A percentile compares a stretch with the other conserved stretches of the same genome.
These are phyloP conservation scores for Xerocomellus intermedius DNA, from an alignment of 768 basidiomycete species.

Conservation along the genomic window DNA sequence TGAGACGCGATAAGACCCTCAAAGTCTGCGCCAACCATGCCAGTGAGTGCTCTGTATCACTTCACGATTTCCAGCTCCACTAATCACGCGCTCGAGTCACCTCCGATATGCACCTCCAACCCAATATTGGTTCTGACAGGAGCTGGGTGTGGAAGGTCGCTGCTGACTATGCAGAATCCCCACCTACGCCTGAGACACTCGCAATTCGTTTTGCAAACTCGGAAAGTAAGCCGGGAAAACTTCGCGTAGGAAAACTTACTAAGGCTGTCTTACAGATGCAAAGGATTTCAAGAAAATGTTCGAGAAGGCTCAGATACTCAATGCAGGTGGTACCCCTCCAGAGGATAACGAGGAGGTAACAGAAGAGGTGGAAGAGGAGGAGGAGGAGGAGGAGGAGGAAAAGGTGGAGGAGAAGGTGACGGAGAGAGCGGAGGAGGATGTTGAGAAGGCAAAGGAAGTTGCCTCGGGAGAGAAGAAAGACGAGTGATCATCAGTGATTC, in stretches of 20 bases:
- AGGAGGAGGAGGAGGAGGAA: constrained; percentile 29
- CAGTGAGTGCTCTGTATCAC: constrained; percentile 49
- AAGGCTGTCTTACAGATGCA: constrained; percentile 56
- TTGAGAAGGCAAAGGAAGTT: constrained; percentile 36
- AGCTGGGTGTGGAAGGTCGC: constrained; percentile 99
- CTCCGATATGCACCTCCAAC: constrained; percentile 88
- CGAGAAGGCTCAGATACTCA: constrained; percentile 77
- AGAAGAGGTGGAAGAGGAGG: constrained; percentile 27
- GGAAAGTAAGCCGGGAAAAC: constrained; percentile 68
- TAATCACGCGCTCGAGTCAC: constrained; percentile 53
- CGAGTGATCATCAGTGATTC: constrained; percentile 19
- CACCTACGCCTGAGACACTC: constrained; percentile 89
- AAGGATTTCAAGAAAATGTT: constrained; percentile 86
- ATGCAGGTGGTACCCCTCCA: constrained; percentile 37
- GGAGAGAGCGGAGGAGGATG: constrained; percentile 31
- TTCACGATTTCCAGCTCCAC: not conserved
- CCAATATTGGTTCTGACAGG: constrained; percentile 97
- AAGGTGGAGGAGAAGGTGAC: constrained; percentile 23
- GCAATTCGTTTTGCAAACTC: constrained; percentile 98
- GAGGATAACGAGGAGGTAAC: constrained; percentile 25
- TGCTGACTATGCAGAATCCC: constrained; percentile 91
- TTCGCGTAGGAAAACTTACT: not conserved
- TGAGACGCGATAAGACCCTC: constrained; percentile 99
- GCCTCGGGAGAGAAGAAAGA: constrained; percentile 34
- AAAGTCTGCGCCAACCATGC: constrained; percentile 99